Evolutionary conservation across 2,329 filamentous ascomycete genomes (phyloP).

Genomic region (Fusarium burgessii): DNA sequence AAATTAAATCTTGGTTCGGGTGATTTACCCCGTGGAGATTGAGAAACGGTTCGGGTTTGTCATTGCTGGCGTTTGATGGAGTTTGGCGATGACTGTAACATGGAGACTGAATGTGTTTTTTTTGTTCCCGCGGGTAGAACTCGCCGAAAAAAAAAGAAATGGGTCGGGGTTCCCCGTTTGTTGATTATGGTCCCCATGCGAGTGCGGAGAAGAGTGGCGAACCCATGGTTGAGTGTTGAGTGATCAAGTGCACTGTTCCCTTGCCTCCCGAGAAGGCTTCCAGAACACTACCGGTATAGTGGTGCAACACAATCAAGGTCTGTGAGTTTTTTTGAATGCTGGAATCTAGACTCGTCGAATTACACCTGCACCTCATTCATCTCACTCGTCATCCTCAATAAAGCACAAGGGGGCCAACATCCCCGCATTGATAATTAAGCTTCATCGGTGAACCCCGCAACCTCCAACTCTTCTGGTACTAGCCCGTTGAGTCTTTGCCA

Average conservation of each 20-base stretch:
- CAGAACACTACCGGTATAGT: background rate
- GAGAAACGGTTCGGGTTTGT: conserved; percentile 7
- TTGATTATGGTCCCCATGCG: background rate
- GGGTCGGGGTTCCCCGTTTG: background rate
- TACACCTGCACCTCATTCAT: background rate
- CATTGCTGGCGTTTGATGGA: background rate
- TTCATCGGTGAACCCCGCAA: background rate
- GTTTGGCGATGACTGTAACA: background rate
- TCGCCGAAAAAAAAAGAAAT: background rate
- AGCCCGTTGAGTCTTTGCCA: background rate
- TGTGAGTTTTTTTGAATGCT: background rate
- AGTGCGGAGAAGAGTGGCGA: background rate
- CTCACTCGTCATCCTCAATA: background rate
- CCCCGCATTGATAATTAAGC: conserved; percentile 6
- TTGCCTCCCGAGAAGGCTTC: background rate
- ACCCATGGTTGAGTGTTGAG: background rate
- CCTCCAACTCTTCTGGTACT: background rate
- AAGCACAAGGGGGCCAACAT: background rate
- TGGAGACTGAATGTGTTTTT: background rate
- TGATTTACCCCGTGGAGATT: conserved; percentile 18
- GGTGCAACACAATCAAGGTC: accelerated
- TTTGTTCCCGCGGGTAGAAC: conserved; percentile 1
- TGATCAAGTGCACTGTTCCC: background rate
- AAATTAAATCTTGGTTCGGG: background rate
- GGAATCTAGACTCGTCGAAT: background rate